Evolutionary conservation across 371 early-diverging fungal genomes (phyloP).

Genomic region (Blakeslea trispora): DNA sequence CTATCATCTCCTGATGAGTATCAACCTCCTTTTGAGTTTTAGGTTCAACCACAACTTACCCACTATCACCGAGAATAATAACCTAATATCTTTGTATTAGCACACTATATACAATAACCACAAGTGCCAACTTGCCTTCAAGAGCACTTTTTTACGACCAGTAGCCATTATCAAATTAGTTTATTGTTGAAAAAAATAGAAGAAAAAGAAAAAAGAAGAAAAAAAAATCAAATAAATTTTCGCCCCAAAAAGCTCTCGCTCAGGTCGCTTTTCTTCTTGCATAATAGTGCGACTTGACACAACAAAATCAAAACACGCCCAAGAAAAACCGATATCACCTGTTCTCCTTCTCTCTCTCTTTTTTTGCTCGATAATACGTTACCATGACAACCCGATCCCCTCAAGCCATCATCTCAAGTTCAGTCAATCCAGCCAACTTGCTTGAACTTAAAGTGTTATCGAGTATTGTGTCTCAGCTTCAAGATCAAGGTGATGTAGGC

Average conservation of each 20-base stretch:
- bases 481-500: conserved; percentile 23
- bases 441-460: conserved; percentile 35
- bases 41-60: conserved; percentile 63
- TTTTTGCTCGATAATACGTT: background rate
- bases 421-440: conserved; percentile 30
- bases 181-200: background rate
- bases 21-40: background rate
- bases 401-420: conserved; percentile 17
- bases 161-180: conserved; percentile 17
- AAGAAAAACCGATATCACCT: too few relatives aligned
- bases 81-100: conserved; percentile 54
- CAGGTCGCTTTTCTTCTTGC: too few relatives aligned
- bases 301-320: too few relatives aligned
- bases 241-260: too few relatives aligned
- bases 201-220: conserved; percentile 7
- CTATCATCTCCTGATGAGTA: conserved; percentile 26
- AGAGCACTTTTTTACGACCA: conserved; percentile 19
- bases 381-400: conserved; percentile 4
- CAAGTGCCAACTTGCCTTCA: conserved; percentile 4
- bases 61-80: conserved; percentile 91
- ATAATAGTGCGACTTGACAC: too few relatives aligned
- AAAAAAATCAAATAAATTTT: background rate
- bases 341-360: too few relatives aligned
- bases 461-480: conserved; percentile 24
- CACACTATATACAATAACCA: conserved; percentile 1